Evolutionary conservation across 805 yeast genomes (phyloP), one percentile per base, ranked within the genome.

Genomic region (Yamadazyma paraphyllophila): DNA sequence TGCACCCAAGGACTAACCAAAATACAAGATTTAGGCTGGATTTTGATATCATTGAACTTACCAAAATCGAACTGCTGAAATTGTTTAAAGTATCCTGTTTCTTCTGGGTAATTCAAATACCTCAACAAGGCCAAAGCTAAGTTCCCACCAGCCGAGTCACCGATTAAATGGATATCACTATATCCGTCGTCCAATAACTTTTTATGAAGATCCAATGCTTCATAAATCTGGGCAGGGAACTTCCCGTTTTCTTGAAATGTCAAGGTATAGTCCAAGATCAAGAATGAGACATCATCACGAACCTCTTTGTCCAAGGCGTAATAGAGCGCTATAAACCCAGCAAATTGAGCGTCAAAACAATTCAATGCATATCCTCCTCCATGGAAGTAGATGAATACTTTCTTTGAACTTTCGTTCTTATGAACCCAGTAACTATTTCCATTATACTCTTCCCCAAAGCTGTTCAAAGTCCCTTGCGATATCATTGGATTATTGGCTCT

Each of bases 131-230:
- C 45, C 14, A 51, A n/a, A 2, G 62, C 53, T 48, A 71, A 59
- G 49, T 70, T 61, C 1, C 71, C 75, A 24, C 76, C 76, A 8
- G 75, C 75, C 1, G 74, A 69, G 50, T 71, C 76, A 2, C 76
- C 76, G 51, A 71, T 49, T 4, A 71, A 53, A 10, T 59, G 58
- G 13, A 71, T 56, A 39, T 69, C 67, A 12, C 52, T 44, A 41
- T 53, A 50, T 1, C 65, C 62, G 11, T 55, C 63, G 0, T 42
- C 37, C 20, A 59, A 44, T 16, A 65, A 52, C 14, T 44, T 46
- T 20, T 39, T 40, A 48, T 69, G 66, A 2, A 67, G 60, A 1
- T 51, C 57, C 27, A 58, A 56, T 27, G 67, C 53, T 37, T 71
- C 67, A 33, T 51, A 47, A 12, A 66, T 45, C 49, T 68, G 76